These are phyloP conservation scores for Thermothielavioides terrestris DNA, from an alignment of 495 filamentous ascomycete species.

Conservation along the genomic window DNA sequence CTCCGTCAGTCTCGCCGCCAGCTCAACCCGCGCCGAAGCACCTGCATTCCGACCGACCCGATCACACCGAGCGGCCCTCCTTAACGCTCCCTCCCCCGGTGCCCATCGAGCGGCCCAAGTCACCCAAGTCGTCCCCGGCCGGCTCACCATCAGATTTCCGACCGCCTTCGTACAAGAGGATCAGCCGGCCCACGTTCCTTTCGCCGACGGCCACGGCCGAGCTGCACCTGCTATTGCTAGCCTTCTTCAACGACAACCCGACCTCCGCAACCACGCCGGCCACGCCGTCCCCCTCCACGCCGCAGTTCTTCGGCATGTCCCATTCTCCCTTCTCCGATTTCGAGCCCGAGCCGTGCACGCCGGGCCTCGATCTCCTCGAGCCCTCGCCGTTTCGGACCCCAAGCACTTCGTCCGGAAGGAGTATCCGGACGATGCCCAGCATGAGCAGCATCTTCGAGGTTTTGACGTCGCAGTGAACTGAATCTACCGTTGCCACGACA, in stretches of 20 bases:
- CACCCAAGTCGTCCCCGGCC: slow-evolving; percentile 1
- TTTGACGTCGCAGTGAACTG: slow-evolving; percentile 18
- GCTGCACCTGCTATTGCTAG: slow-evolving; percentile 24
- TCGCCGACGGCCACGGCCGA: slow-evolving; percentile 27
- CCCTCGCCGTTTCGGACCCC: slow-evolving; percentile 22
- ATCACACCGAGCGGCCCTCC: not conserved
- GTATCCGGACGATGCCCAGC: slow-evolving; percentile 16
- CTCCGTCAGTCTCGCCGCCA: not conserved
- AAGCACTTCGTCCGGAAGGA: slow-evolving; percentile 10
- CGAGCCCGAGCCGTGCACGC: slow-evolving; percentile 12
- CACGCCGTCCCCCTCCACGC: slow-evolving; percentile 24
- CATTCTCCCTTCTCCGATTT: slow-evolving; percentile 17
- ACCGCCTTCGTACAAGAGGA: slow-evolving; percentile 27
- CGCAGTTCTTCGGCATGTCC: slow-evolving; percentile 10
- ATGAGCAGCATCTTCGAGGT: slow-evolving; percentile 34
- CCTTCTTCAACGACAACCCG: slow-evolving; percentile 22
- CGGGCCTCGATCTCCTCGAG: slow-evolving; percentile 29
- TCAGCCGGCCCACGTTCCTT: slow-evolving; percentile 28
- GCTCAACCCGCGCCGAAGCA: no score
- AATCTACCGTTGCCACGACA: not conserved
- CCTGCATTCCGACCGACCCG: not conserved
- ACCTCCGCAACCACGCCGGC: slow-evolving; percentile 16
- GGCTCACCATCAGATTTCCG: slow-evolving; percentile 2
- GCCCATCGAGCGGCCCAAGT: slow-evolving; percentile 11
- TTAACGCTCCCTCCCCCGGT: slow-evolving; percentile 13